These are phyloP conservation scores for Xylaria sp. DNA, from an alignment of 2,329 filamentous ascomycete species.

Conservation along the genomic window DNA sequence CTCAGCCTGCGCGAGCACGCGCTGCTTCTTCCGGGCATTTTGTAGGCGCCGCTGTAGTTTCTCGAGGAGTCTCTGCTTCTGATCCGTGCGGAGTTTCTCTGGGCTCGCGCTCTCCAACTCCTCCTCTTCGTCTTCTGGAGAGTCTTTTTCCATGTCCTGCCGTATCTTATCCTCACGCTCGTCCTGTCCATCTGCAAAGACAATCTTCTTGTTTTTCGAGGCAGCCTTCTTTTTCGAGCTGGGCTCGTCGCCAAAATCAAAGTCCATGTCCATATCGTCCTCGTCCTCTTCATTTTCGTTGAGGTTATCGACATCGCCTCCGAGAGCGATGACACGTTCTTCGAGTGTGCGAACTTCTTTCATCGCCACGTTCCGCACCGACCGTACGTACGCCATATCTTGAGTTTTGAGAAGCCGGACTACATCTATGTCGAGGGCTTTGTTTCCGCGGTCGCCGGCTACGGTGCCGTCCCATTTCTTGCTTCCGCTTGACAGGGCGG, in stretches of 20 bases:
- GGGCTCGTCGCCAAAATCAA: constrained; percentile 47
- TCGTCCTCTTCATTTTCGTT: constrained; percentile 46
- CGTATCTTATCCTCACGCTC: constrained; percentile 50
- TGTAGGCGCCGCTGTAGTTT: constrained; percentile 63
- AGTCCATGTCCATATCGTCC: constrained; percentile 48
- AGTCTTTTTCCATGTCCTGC: constrained; percentile 37
- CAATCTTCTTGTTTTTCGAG: constrained; percentile 57
- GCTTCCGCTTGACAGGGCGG: constrained; percentile 60
- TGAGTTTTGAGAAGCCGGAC: constrained; percentile 75
- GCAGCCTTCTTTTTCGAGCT: constrained; percentile 42
- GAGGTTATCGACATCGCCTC: constrained; percentile 45
- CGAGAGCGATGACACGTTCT: constrained; percentile 62
- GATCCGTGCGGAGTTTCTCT: constrained; percentile 52
- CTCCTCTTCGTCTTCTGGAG: constrained; percentile 45
- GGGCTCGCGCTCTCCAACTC: constrained; percentile 48
- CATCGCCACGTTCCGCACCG: constrained; percentile 67
- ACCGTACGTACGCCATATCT: constrained; percentile 73
- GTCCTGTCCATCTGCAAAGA: constrained; percentile 59
- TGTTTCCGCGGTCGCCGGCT: constrained; percentile 68
- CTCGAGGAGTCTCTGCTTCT: constrained; percentile 55
- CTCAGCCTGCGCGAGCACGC: constrained; percentile 66
- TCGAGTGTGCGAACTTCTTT: constrained; percentile 69
- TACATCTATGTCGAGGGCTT: constrained; percentile 64
- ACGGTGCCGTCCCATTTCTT: constrained; percentile 67
- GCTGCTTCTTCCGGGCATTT: constrained; percentile 64